These are phyloP conservation scores for thale cress (Arabidopsis thaliana) DNA, from an alignment of 345 rosid genomes.

Conservation along the genomic window DNA sequence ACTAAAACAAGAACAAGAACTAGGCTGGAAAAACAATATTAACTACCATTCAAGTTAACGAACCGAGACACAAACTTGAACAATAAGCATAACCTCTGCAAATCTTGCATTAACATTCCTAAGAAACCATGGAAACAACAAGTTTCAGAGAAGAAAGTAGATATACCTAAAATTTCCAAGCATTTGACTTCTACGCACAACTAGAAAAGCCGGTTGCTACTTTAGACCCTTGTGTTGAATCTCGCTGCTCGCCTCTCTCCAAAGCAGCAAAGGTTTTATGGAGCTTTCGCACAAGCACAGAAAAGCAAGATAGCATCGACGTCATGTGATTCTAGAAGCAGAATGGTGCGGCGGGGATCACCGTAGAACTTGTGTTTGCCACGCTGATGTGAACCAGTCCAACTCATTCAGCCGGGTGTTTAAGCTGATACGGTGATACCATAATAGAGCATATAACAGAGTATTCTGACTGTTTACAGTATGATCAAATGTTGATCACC, in stretches of 20 bases:
- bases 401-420: background rate
- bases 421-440: conserved; percentile 37
- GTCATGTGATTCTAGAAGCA: conserved; percentile 37
- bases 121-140: background rate
- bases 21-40: background rate
- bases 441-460: background rate
- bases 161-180: conserved; percentile 68
- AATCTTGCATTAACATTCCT: no score
- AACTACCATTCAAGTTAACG: conserved; percentile 4
- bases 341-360: no score
- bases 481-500: conserved; percentile 4
- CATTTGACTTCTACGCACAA: conserved; percentile 71
- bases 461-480: background rate
- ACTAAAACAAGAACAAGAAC: background rate
- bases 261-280: conserved; percentile 54
- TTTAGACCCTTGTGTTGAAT: conserved; percentile 21
- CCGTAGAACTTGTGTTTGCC: conserved; percentile 50
- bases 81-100: background rate
- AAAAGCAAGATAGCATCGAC: conserved; percentile 40
- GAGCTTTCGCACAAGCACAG: conserved; percentile 38
- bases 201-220: conserved; percentile 38
- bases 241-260: conserved; percentile 59
- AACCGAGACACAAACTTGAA: conserved; percentile 55
- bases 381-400: conserved; percentile 43
- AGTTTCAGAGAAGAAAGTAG: conserved; percentile 7